Conservation (phyloP, 2,329 filamentous ascomycete species). For the Fusarium fujikuroi region DNA sequence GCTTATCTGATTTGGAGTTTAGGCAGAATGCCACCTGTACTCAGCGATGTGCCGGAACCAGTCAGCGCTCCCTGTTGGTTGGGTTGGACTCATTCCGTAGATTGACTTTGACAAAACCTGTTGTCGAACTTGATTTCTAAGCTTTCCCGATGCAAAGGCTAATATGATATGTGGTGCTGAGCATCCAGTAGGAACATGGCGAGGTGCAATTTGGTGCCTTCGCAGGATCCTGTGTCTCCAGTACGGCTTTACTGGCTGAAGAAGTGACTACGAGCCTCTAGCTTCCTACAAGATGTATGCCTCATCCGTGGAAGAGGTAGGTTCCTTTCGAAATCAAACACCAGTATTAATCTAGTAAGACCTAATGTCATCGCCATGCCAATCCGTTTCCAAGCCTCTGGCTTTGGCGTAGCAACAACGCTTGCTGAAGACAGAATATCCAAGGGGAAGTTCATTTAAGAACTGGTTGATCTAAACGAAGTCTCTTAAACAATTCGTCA, state of each 20-base stretch:
- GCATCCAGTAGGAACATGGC: neutral
- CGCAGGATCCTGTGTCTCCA: too few relatives aligned
- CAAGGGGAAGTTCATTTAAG: fast-evolving
- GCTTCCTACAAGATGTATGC: too few relatives aligned
- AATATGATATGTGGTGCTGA: neutral
- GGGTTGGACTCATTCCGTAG: neutral
- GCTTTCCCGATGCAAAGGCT: neutral
- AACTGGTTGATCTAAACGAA: neutral
- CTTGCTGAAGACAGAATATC: neutral
- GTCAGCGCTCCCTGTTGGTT: neutral
- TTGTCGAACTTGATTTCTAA: neutral
- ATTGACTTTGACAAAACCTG: neutral
- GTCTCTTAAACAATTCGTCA: neutral
- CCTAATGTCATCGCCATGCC: neutral
- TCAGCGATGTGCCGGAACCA: neutral
- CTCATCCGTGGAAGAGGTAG: too few relatives aligned
- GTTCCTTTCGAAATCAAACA: too few relatives aligned
- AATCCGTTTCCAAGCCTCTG: neutral
- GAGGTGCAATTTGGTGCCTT: neutral
- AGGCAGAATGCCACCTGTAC: neutral
- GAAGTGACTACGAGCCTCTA: too few relatives aligned
- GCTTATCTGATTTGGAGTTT: neutral
- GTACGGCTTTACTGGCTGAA: too few relatives aligned
- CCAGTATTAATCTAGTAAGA: too few relatives aligned
- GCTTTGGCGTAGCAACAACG: neutral